Base-by-base conservation (phyloP, 2,329 filamentous ascomycete genomes). In the Calonectria multiphialidica region DNA sequence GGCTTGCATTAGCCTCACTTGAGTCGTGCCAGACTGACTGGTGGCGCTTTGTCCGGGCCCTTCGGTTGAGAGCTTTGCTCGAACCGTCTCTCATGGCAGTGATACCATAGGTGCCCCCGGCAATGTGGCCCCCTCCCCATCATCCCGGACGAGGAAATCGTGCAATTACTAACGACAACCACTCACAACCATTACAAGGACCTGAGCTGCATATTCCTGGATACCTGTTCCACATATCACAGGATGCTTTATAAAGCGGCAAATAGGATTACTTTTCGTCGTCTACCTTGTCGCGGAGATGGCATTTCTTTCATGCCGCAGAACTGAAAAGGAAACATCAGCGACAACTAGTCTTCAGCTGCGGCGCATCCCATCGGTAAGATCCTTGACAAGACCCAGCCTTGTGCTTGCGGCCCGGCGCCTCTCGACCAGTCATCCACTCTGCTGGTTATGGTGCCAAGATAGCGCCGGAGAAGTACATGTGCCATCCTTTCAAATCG, bases 1-100 rank as follows among this genome's bases (percentile, higher is more conserved):
- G 72, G 71, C 77, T 76, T 79, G 75, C 77, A 78, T 77, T 79
- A 79, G 74, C 61, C 59, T 73, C 59, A 68, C 45, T 64, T 62
- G 72, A 57, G 63, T 75, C 67, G 72, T 68, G 72, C 66, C 71
- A 74, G 66, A 57, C 70, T 75, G 53, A 47, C 59, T 55, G 53
- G 65, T 76, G 72, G 75, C 71, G 70, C 63, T 47, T 47, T 72
- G 66, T 53, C 64, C 76, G 70, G 67, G 68, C 72, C 72, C 74
- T 72, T 68, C 75, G 71, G 74, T 57, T 61, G 49, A 66, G 74
- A 71, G 57, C 73, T 75, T 78, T 53, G 53, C 72, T 75, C 66
- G 47, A 75, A 71, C 67, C 44, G 69, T 74, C 62, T 63, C 68
- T 23, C 33, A 71, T 70, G 72, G 33, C 64, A 53, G 77, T 77